Evolutionary conservation across 805 yeast species (phyloP).

Genomic region (Osmozyma mogii): DNA sequence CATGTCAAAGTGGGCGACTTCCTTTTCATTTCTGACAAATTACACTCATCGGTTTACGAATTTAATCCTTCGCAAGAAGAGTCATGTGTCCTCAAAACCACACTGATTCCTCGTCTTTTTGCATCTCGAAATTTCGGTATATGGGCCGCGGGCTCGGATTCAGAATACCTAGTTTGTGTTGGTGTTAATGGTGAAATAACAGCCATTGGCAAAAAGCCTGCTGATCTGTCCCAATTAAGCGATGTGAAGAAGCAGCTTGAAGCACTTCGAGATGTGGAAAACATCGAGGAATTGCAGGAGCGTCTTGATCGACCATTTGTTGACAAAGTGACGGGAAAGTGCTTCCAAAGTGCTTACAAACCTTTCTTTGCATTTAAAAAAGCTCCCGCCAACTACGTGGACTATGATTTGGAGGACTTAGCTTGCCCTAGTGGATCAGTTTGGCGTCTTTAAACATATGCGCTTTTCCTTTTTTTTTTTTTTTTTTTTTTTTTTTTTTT

Average conservation of each 20-base stretch:
- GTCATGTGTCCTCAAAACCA: slow-evolving; percentile 14
- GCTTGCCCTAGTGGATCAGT: too few species aligned
- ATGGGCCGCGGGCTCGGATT: slow-evolving; percentile 13
- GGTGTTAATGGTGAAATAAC: slow-evolving; percentile 33
- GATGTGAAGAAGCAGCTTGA: slow-evolving; percentile 10
- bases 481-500: too few species aligned
- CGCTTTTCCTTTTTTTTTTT: too few species aligned
- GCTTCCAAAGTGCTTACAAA: slow-evolving; percentile 26
- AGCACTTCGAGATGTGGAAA: neutral
- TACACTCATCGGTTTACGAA: slow-evolving; percentile 25
- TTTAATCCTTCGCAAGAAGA: too few species aligned
- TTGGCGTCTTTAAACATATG: too few species aligned
- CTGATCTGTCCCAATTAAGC: slow-evolving; percentile 9
- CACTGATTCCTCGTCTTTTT: slow-evolving; percentile 28
- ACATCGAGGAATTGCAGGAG: slow-evolving; percentile 11
- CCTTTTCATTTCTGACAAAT: slow-evolving; percentile 28
- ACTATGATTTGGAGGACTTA: slow-evolving; percentile 29
- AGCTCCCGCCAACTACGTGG: slow-evolving; percentile 20
- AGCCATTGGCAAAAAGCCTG: slow-evolving; percentile 4
- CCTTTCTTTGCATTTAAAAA: slow-evolving; percentile 25
- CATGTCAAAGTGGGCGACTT: slow-evolving; percentile 16
- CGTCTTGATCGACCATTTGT: slow-evolving; percentile 25
- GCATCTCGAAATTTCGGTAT: slow-evolving; percentile 13
- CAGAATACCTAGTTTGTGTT: slow-evolving; percentile 15
- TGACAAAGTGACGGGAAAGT: slow-evolving; percentile 34